These are phyloP conservation scores for Phaffia tasmanica DNA, from an alignment of 768 basidiomycete genomes.

Conservation along the genomic window DNA sequence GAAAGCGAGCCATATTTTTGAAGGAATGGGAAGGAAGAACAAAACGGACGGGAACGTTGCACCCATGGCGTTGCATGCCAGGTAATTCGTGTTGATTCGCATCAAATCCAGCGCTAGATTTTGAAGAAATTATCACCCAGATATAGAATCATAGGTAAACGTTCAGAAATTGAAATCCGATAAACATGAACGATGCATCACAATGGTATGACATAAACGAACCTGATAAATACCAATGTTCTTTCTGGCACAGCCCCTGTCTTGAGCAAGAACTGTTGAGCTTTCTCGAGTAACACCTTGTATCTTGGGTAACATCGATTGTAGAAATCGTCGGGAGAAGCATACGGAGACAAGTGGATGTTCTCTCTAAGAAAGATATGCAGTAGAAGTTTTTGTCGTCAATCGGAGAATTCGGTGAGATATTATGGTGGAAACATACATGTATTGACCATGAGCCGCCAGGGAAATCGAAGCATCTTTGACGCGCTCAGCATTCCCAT, in stretches of 20 bases:
- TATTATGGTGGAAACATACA: constrained; percentile 37
- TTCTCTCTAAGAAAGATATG: constrained; percentile 33
- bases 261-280: constrained; percentile 55
- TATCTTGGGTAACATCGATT: constrained; percentile 56
- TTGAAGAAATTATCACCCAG: too few species aligned
- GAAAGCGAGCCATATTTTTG: neutral
- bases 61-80: constrained; percentile 81
- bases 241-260: constrained; percentile 54
- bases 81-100: constrained; percentile 82
- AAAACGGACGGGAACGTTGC: constrained; percentile 57
- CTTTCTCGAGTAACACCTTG: constrained; percentile 56
- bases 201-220: constrained; percentile 23
- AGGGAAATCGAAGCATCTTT: constrained; percentile 78
- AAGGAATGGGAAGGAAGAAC: neutral
- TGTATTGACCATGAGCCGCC: constrained; percentile 71
- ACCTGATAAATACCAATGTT: constrained; percentile 81
- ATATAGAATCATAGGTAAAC: neutral
- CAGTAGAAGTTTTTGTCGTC: neutral
- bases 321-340: constrained; percentile 64
- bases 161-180: neutral
- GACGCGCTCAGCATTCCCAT: constrained; percentile 64
- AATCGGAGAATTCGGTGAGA: neutral
- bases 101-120: constrained; percentile 75
- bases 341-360: constrained; percentile 65
- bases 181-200: neutral